phyloP scores from a whole-genome alignment of 2,329 filamentous ascomycete genomes.

The Verticillium zaregamsianum region DNA sequence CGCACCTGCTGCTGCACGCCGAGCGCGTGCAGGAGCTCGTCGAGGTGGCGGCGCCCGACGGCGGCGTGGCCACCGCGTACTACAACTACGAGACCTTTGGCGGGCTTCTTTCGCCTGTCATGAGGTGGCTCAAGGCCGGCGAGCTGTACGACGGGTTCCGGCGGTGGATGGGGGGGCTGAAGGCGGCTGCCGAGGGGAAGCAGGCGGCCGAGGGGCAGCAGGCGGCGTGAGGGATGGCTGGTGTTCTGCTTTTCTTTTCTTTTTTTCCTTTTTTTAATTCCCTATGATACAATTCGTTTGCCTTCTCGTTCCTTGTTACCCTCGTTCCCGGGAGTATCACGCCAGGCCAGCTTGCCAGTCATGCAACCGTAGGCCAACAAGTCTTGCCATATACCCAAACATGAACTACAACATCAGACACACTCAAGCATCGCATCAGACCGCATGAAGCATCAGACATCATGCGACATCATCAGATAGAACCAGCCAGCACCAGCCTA shows the following conservation, averaged over 20 bases:
- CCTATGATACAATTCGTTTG: too few relatives aligned
- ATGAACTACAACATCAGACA: neutral
- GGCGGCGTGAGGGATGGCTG: neutral
- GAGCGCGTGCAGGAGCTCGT: slow-evolving; percentile 41
- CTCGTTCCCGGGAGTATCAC: too few relatives aligned
- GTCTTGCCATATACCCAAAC: neutral
- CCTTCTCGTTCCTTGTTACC: too few relatives aligned
- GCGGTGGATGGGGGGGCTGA: slow-evolving; percentile 34
- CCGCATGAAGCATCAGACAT: too few relatives aligned
- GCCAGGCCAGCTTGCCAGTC: neutral
- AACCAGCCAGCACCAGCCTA: too few relatives aligned
- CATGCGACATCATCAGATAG: too few relatives aligned
- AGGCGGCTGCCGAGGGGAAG: slow-evolving; percentile 21
- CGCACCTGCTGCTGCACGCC: slow-evolving; percentile 25
- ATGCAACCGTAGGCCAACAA: neutral
- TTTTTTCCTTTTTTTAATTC: too few relatives aligned
- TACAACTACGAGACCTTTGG: slow-evolving; percentile 42
- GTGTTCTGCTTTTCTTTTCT: neutral
- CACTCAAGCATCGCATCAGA: neutral
- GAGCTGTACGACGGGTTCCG: slow-evolving; percentile 29
- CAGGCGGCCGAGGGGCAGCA: slow-evolving; percentile 13
- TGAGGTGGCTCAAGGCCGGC: slow-evolving; percentile 25
- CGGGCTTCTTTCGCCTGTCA: slow-evolving; percentile 28
- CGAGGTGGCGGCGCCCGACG: slow-evolving; percentile 14
- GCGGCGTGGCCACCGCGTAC: slow-evolving; percentile 30